A percentile compares a stretch with the other conserved stretches of the same genome.
These are phyloP conservation scores for Chrysosporium keratinophilum DNA, from an alignment of 2,329 filamentous ascomycete genomes.

Conservation along the genomic window DNA sequence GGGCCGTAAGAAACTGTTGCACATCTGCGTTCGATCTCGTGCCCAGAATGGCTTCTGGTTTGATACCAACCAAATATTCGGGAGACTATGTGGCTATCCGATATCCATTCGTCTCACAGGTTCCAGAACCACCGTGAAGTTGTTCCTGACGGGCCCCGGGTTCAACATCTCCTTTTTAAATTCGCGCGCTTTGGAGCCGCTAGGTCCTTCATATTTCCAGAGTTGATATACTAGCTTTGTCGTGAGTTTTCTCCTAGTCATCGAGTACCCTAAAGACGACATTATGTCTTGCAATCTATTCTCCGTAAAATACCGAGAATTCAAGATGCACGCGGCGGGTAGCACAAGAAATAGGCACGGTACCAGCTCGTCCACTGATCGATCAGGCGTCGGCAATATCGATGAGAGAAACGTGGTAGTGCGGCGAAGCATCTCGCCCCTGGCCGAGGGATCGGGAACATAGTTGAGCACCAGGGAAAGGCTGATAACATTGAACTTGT, in stretches of 20 bases:
- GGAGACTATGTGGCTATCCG: background rate
- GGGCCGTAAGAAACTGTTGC: too few species aligned
- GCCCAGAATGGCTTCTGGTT: too few species aligned
- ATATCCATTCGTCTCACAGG: background rate
- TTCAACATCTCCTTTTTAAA: slow-evolving; percentile 69
- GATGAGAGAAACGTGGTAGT: slow-evolving; percentile 58
- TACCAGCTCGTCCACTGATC: slow-evolving; percentile 23
- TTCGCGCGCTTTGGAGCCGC: slow-evolving; percentile 15
- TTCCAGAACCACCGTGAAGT: slow-evolving; percentile 68
- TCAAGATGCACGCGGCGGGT: slow-evolving; percentile 75
- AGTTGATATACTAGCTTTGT: slow-evolving; percentile 80
- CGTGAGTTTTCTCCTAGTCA: slow-evolving; percentile 59
- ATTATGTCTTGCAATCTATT: slow-evolving; percentile 61
- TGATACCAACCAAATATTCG: too few species aligned
- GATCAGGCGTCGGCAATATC: slow-evolving; percentile 14
- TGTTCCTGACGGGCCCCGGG: slow-evolving; percentile 68
- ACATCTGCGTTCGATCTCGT: too few species aligned
- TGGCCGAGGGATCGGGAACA: slow-evolving; percentile 62
- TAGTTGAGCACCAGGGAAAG: slow-evolving; percentile 91
- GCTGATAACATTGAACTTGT: slow-evolving; percentile 80
- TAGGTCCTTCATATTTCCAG: slow-evolving; percentile 49
- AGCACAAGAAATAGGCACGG: slow-evolving; percentile 74
- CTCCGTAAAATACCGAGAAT: slow-evolving; percentile 82
- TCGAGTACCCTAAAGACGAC: slow-evolving; percentile 60
- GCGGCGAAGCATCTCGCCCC: slow-evolving; percentile 76